Evolutionary conservation across 2,329 filamentous ascomycete genomes (phyloP).

Genomic region (Fusarium sulawesiense): DNA sequence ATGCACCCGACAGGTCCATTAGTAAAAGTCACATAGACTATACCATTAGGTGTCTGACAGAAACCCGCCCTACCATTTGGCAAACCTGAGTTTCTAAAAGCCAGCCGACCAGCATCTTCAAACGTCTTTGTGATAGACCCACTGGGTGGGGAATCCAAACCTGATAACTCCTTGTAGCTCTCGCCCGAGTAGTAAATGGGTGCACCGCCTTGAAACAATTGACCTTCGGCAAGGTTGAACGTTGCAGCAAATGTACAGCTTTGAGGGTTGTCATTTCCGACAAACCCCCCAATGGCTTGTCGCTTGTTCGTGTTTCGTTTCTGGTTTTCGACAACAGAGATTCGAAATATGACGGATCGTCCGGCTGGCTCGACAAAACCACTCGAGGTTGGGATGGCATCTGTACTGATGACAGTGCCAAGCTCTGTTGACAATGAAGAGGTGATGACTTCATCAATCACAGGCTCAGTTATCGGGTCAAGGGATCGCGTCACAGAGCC

Average conservation of each 20-base stretch:
- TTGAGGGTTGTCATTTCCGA: background rate
- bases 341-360: too few relatives aligned
- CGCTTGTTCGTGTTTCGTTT: too few relatives aligned
- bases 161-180: background rate
- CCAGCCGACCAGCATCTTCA: background rate
- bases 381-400: too few relatives aligned
- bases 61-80: background rate
- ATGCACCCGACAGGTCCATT: background rate
- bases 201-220: background rate
- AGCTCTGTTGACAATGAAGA: too few relatives aligned
- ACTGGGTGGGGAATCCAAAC: accelerated
- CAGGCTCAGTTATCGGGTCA: too few relatives aligned
- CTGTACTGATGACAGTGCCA: too few relatives aligned
- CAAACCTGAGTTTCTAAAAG: background rate
- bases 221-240: background rate
- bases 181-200: background rate
- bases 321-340: too few relatives aligned
- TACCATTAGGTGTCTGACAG: background rate
- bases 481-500: too few relatives aligned
- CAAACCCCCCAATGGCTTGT: too few relatives aligned
- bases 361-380: too few relatives aligned
- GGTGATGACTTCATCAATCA: too few relatives aligned
- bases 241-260: background rate
- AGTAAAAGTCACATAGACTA: background rate
- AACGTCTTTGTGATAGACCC: background rate